Evolutionary conservation across 2,329 filamentous ascomycete genomes (phyloP), one percentile per base, ranked within the genome.

Genomic region (Thermoascus crustaceus): DNA sequence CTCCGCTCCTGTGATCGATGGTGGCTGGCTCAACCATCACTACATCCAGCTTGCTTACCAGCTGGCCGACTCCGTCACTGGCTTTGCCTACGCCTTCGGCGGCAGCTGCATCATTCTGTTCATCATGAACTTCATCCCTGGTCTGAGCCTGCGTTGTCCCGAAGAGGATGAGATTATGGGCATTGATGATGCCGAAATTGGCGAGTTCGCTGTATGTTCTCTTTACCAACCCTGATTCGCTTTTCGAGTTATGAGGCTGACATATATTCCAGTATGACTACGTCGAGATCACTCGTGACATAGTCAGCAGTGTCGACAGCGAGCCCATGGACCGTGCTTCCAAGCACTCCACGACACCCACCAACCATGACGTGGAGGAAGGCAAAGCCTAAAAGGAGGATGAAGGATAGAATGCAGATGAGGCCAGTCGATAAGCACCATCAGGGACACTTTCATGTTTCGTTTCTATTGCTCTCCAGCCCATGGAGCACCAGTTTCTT

Each of bases 111-210:
- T 87, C 39, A 91, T 93, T 53, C 75, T 91, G 7, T 83, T 86
- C 58, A 48, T 88, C 45, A 79, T 89, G 65, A 87, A 87, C 58
- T 70, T 86, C 45, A 71, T 91, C 17, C 84, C 86, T 0, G 80
- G 81, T 8, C 68, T 93, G 24, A 76, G 75, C 38, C 76, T 94
- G 29, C 82, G 86, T 32, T 80, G 79, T 0, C 72, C 67, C 9
- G 80, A 85, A 48, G 82, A 91, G 44, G 82, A 85, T 23, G 86
- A 94, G 61, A 78, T 87, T 34, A 68, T 86, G 26, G 86, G 86
- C 46, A 87, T 93, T 41, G 86, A 94, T 52, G 87, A 94, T 51
- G 80, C 83, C 16, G 86, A 94, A 63, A 85, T 94, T 53, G 87
- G 87, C 57, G 87, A 94, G 66, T 94, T 91, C 57, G 87, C 85